These are phyloP conservation scores for Centella asiatica DNA, from an alignment of 129 eudicot species.

Conservation along the genomic window DNA sequence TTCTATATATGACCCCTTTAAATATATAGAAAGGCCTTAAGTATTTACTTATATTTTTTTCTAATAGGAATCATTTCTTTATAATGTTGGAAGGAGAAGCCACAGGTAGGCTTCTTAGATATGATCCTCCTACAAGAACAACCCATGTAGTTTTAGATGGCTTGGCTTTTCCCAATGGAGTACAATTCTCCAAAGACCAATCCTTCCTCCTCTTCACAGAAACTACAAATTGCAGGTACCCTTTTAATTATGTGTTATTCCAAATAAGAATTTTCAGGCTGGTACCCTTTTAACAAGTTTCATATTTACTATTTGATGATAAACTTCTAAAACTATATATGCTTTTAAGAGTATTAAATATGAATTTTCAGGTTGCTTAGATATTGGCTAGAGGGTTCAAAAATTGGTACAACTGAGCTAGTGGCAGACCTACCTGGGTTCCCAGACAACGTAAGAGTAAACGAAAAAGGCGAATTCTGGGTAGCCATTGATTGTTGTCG, in stretches of 20 bases:
- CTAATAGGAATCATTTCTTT: slow-evolving; percentile 66
- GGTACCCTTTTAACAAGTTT: not conserved
- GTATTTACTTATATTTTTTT: slow-evolving; percentile 7
- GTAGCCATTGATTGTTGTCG: slow-evolving; percentile 96
- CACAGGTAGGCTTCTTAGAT: slow-evolving; percentile 75
- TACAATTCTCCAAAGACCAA: slow-evolving; percentile 77
- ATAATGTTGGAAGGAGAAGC: slow-evolving; percentile 96
- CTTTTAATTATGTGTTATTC: not conserved
- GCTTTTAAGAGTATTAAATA: not conserved
- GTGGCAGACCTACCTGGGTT: slow-evolving; percentile 88
- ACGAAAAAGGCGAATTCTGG: slow-evolving; percentile 87
- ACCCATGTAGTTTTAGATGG: slow-evolving; percentile 80
- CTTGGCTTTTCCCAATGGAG: slow-evolving; percentile 94
- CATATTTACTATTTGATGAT: not conserved
- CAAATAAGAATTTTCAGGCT: no score
- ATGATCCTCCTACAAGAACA: slow-evolving; percentile 75
- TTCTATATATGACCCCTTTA: no score
- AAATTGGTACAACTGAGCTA: slow-evolving; percentile 41
- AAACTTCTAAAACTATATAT: not conserved
- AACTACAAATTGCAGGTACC: slow-evolving; percentile 90
- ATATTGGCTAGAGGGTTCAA: slow-evolving; percentile 63
- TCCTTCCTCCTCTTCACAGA: slow-evolving; percentile 73
- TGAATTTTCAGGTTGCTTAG: slow-evolving; percentile 49
- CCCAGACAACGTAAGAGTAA: slow-evolving; percentile 82
- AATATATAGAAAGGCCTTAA: no score